A percentile compares a stretch with the other conserved stretches of the same genome.
Evolutionary conservation across 495 filamentous ascomycete species (phyloP).

Genomic region (Parathielavia appendiculata): DNA sequence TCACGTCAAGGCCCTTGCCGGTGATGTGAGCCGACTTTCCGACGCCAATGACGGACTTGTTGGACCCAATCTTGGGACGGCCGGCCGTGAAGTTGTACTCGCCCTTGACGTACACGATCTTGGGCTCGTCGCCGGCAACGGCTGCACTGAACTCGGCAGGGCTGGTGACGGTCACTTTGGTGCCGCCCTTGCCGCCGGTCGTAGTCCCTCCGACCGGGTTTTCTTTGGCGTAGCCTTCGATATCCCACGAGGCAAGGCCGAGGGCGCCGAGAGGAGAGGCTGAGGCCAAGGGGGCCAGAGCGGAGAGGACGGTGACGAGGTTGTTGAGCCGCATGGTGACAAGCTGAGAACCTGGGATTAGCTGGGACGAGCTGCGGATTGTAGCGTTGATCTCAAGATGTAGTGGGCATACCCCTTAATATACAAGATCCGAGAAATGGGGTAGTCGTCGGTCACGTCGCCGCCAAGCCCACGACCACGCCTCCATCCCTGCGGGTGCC

Average conservation of each 20-base stretch:
- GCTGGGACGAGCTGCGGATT: not conserved
- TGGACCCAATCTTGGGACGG: slow-evolving; percentile 44
- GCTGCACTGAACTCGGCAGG: slow-evolving; percentile 48
- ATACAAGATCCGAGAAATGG: not conserved
- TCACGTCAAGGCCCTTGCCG: slow-evolving; percentile 41
- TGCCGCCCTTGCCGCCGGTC: slow-evolving; percentile 55
- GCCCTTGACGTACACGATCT: slow-evolving; percentile 47
- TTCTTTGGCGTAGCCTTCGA: slow-evolving; percentile 37
- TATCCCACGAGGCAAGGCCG: slow-evolving; percentile 22
- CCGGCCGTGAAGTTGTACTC: slow-evolving; percentile 38
- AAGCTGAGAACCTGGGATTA: not conserved
- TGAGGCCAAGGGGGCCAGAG: not conserved
- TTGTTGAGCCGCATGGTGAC: slow-evolving; percentile 17
- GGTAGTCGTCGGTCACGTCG: not conserved
- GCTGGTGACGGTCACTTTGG: slow-evolving; percentile 51
- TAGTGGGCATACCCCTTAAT: not conserved
- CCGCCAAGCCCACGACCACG: not conserved
- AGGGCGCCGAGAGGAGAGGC: slow-evolving; percentile 3
- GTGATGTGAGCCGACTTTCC: slow-evolving; percentile 39
- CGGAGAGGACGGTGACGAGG: slow-evolving; percentile 6
- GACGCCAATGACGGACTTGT: slow-evolving; percentile 53
- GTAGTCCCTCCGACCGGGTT: slow-evolving; percentile 42
- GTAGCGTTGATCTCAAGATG: not conserved
- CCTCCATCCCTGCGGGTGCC: not conserved
- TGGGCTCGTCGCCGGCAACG: slow-evolving; percentile 35